Conservation (phyloP, 306 rosid species). For the Begonia peltatifolia region DNA sequence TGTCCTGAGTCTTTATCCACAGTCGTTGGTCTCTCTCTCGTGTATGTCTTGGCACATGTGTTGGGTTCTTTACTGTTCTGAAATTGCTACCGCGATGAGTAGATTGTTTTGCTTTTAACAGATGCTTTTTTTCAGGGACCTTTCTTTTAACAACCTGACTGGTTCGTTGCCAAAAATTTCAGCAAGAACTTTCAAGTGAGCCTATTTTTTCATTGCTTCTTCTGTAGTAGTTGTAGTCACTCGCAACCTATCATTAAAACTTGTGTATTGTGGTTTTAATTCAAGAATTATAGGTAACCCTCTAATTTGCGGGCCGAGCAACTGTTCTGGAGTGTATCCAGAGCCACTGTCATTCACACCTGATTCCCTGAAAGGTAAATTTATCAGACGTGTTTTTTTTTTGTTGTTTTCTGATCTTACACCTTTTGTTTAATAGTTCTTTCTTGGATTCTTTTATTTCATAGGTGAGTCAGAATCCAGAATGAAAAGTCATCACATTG, state of each 20-base stretch:
- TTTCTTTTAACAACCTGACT: conserved; percentile 82
- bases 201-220: conserved; percentile 4
- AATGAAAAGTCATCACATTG: conserved; percentile 47
- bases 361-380: conserved; percentile 47
- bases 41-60: conserved; percentile 37
- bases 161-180: conserved; percentile 77
- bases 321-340: conserved; percentile 68
- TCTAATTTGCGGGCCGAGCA: conserved; percentile 73
- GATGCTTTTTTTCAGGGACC: conserved; percentile 33
- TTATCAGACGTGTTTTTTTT: conserved; percentile 2
- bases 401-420: not conserved
- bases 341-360: conserved; percentile 92
- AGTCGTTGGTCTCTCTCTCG: conserved; percentile 68
- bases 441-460: conserved; percentile 18
- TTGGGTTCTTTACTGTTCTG: conserved; percentile 7
- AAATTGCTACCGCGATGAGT: not conserved
- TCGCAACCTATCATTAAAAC: not conserved
- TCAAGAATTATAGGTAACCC: conserved; percentile 87
- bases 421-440: conserved; percentile 10
- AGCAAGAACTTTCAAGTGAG: conserved; percentile 95
- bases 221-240: not conserved
- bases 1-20: conserved; percentile 69
- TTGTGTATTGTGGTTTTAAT: not conserved
- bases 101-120: too few species aligned
- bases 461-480: conserved; percentile 42